Base-by-base conservation (phyloP, 768 basidiomycete species). In the Rhizopogon vinicolor region DNA sequence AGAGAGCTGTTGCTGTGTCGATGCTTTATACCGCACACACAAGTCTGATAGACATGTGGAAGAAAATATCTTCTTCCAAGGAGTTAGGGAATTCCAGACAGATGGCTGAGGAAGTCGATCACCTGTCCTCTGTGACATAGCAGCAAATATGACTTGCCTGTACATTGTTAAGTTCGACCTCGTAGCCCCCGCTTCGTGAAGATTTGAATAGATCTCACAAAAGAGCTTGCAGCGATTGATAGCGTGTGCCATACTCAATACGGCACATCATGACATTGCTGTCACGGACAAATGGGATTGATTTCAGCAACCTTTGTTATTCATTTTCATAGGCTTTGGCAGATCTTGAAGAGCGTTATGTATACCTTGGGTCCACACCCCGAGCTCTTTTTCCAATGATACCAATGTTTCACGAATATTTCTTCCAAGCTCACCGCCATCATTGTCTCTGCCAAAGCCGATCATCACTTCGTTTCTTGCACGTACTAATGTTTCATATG, bases 371-470 rank as follows among this genome's bases (percentile, higher is more conserved):
- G 71, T 80, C 89, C 89, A 92, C 18, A 84, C 78, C 1, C 77
- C 80, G 44, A 93, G 63, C 68, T 96, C 93, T 67, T 78, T 85
- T 67, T 91, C 88, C 31, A 91, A 60, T 1, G 78, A 72, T 14
- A 84, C 82, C 10, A 88, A 61, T 52, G 74, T 71, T 60, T 83
- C 80, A 61, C 86, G 72, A 22, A 91, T 78, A 56, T 83, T 79
- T 50, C 62, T 71, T 3, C 91, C 90, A 1, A 89, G 84, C 58
- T 83, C 70, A 0, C 91, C 93, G 0, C 92, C 93, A 25, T 80
- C 84, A 56, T 81, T 87, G 46, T 65, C 72, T 35, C 64, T 72
- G 2, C 93, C 92, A 67, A 95, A 94, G 3, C 88, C 91, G 37
- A 89, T 63, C 59, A 78, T 45, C 18, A 93, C 63, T 68, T 89